Conservation (phyloP, 1,139 yeast species). For the Saccharomyces hybrid region DNA sequence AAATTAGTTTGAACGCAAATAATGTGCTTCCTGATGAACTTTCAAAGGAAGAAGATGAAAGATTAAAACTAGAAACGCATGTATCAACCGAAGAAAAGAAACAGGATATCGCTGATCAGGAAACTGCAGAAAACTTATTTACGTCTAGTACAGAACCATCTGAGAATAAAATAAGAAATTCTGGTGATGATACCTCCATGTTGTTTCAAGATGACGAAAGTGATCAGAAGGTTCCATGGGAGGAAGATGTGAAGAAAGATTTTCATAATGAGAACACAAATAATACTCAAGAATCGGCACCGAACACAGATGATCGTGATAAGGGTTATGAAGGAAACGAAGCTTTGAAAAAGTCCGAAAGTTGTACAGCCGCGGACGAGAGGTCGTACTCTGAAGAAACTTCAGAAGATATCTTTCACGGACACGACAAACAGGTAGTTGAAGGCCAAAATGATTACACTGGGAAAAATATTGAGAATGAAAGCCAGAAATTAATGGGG, state of each 20-base stretch:
- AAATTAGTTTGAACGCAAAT: not conserved
- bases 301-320: not conserved
- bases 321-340: not conserved
- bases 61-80: constrained; percentile 1
- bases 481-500: not conserved
- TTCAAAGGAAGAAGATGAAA: constrained; percentile 1
- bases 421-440: not conserved
- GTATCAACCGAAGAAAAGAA: not conserved
- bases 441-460: not conserved
- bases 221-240: constrained; percentile 7
- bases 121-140: constrained; percentile 13
- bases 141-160: not conserved
- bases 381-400: not conserved
- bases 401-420: not conserved
- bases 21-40: not conserved
- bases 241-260: constrained; percentile 1
- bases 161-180: not conserved
- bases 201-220: not conserved
- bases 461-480: not conserved
- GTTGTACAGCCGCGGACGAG: not conserved
- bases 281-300: not conserved
- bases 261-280: not conserved
- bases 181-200: not conserved
- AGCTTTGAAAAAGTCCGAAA: not conserved
- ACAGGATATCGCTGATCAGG: not conserved